Evolutionary conservation across 306 rosid species (phyloP).

Genomic region (Vachellia collinsii): DNA sequence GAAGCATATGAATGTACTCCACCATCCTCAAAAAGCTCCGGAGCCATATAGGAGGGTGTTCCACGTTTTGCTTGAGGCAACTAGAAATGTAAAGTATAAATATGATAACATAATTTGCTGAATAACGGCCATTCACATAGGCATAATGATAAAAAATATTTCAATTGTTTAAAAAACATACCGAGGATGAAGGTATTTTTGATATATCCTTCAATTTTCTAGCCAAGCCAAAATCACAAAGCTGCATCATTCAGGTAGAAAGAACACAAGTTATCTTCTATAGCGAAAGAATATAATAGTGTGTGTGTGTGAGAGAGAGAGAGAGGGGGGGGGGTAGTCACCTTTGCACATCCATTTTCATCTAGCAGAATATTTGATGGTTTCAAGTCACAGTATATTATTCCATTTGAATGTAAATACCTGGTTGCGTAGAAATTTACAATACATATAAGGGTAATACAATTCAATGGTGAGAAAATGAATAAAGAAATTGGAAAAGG

Average conservation of each 20-base stretch:
- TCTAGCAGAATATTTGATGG: conserved; percentile 92
- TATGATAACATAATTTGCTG: conserved; percentile 31
- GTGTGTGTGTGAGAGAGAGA: neutral
- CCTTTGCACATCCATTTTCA: conserved; percentile 93
- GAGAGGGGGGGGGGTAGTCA: conserved; percentile 20
- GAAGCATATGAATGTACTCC: conserved; percentile 94
- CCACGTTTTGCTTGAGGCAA: conserved; percentile 94
- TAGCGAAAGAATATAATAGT: neutral
- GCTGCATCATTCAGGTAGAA: conserved; percentile 57
- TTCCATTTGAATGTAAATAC: conserved; percentile 90
- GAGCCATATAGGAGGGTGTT: conserved; percentile 99
- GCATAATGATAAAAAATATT: conserved; percentile 15
- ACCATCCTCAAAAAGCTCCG: conserved; percentile 95
- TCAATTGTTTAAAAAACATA: conserved; percentile 43
- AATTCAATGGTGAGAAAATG: neutral
- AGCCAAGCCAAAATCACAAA: conserved; percentile 96
- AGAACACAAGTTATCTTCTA: conserved; percentile 14
- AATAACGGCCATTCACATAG: conserved; percentile 9
- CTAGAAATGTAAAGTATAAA: conserved; percentile 51
- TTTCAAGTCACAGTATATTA: conserved; percentile 90
- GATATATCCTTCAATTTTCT: conserved; percentile 87
- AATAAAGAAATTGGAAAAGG: conserved; percentile 18
- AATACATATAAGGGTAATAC: conserved; percentile 37
- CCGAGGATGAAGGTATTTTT: conserved; percentile 72
- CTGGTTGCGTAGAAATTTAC: conserved; percentile 47